Percentiles rank a stretch among this genome's conserved stretches.
phyloP scores from a whole-genome alignment of 768 basidiomycete genomes.

The Suillus discolor region DNA sequence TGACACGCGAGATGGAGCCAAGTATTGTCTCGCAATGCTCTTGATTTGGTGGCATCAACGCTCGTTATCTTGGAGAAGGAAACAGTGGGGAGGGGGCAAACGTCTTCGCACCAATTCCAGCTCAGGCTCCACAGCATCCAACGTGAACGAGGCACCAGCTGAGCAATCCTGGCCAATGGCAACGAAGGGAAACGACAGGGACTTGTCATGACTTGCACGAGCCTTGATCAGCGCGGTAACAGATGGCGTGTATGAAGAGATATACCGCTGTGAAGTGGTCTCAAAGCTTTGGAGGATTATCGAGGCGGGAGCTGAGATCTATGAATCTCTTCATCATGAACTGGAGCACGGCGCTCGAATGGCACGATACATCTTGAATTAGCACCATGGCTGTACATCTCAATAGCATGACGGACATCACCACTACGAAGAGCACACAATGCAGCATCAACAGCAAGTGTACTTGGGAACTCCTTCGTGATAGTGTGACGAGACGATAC shows the following conservation, averaged over 20 bases:
- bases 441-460: background rate
- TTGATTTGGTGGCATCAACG: background rate
- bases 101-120: background rate
- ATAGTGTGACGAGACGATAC: no score
- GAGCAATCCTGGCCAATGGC: slow-evolving; percentile 10
- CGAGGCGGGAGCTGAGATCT: no score
- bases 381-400: no score
- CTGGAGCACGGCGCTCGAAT: no score
- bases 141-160: background rate
- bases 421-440: no score
- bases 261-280: background rate
- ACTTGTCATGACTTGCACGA: background rate
- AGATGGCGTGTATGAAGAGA: no score
- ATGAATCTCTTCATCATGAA: background rate
- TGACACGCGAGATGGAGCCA: slow-evolving; percentile 27
- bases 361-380: no score
- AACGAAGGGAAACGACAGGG: background rate
- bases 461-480: no score
- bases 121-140: background rate
- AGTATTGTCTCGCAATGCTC: slow-evolving; percentile 1
- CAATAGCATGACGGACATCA: no score
- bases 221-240: slow-evolving; percentile 15
- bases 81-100: background rate
- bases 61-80: slow-evolving; percentile 4
- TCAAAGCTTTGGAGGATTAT: no score